Evolutionary conservation across 2,329 filamentous ascomycete species (phyloP).

Genomic region (Diaporthe citrichinensis): DNA sequence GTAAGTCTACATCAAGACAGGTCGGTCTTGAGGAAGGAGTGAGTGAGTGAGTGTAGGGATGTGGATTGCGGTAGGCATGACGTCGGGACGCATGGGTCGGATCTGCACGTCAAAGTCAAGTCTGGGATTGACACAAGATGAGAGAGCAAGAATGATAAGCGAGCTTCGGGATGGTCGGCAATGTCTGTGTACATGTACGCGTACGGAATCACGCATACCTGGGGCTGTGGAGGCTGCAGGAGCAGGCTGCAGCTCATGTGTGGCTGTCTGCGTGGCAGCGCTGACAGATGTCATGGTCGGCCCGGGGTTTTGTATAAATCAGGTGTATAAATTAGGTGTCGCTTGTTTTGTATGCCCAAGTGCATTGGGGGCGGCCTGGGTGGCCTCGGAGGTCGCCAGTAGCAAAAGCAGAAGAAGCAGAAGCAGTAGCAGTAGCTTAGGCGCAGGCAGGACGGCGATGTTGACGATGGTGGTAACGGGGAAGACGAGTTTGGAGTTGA

Average conservation of each 20-base stretch:
- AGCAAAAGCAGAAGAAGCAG: not conserved
- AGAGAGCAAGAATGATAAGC: not conserved
- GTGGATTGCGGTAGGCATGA: constrained; percentile 28
- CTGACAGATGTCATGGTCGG: constrained; percentile 38
- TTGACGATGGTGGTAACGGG: not conserved
- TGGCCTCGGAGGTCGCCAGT: not conserved
- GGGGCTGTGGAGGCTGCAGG: constrained; percentile 27
- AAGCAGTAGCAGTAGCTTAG: not conserved
- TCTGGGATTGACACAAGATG: not conserved
- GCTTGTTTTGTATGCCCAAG: not conserved
- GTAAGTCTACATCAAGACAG: too few relatives aligned
- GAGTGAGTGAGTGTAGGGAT: not conserved
- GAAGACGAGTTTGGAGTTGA: not conserved
- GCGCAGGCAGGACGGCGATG: not conserved
- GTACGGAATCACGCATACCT: constrained; percentile 37
- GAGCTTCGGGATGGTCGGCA: not conserved
- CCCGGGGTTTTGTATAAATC: not conserved
- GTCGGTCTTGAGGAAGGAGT: not conserved
- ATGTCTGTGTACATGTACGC: not conserved
- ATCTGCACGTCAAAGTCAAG: constrained; percentile 22
- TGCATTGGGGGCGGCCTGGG: not conserved
- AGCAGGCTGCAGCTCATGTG: constrained; percentile 33
- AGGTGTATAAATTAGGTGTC: not conserved
- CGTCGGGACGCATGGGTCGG: constrained; percentile 27
- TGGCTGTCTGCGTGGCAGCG: constrained; percentile 40